A percentile compares a stretch with the other conserved stretches of the same genome.
Conservation (phyloP, 2,329 filamentous ascomycete species). For the Nemania sp. region DNA sequence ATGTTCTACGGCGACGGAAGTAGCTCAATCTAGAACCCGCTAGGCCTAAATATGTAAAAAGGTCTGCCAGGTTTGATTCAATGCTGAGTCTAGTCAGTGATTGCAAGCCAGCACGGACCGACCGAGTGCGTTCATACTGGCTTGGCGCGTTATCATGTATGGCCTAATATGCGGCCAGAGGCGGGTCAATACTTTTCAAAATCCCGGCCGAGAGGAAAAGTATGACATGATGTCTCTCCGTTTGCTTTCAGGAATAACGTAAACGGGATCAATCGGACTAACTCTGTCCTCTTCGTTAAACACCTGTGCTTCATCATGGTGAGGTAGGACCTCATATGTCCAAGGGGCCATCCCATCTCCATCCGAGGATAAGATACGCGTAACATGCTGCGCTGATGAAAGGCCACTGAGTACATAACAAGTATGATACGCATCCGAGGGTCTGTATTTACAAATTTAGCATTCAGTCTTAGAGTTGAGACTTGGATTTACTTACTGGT, state of each 20-base stretch:
- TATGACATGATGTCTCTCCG: conserved; percentile 74
- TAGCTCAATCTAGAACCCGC: conserved; percentile 22
- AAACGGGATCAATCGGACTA: conserved; percentile 81
- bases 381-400: conserved; percentile 80
- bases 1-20: conserved; percentile 42
- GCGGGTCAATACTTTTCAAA: conserved; percentile 56
- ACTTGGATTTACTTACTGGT: conserved; percentile 71
- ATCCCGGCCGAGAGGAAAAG: conserved; percentile 70
- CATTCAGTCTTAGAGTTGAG: conserved; percentile 18
- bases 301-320: conserved; percentile 68
- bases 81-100: conserved; percentile 27
- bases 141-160: conserved; percentile 48
- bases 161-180: conserved; percentile 52
- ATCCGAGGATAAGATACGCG: conserved; percentile 52
- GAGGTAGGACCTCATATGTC: conserved; percentile 58
- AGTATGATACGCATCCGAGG: conserved; percentile 89
- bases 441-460: conserved; percentile 58
- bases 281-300: conserved; percentile 80
- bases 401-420: conserved; percentile 91
- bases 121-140: conserved; percentile 47
- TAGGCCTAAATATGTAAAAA: conserved; percentile 40
- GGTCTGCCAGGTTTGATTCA: conserved; percentile 25
- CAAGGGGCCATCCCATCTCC: conserved; percentile 57
- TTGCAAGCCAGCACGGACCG: conserved; percentile 39
- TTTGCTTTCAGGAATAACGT: conserved; percentile 79